Base-by-base conservation (phyloP, 179 eudicot species). In the Vitellaria paradoxa region DNA sequence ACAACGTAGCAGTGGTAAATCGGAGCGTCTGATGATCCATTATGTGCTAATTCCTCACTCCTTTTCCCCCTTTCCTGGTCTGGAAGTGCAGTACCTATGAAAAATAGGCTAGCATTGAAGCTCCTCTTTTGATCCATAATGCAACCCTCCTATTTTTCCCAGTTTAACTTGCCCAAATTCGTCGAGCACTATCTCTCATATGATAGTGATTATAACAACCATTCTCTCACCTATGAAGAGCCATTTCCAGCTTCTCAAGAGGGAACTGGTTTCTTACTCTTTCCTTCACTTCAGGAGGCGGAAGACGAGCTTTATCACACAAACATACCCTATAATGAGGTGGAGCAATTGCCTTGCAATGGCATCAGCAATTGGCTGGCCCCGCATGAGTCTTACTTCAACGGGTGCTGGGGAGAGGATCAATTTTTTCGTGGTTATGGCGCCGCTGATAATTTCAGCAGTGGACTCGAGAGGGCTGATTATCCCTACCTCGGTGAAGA, bases 381-480 rank as follows among this genome's bases (percentile, higher is more conserved):
- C 1, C 1, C 21, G 8, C 50, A 13, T 5, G 24, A 24, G n/a
- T 30, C 63, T 23, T 55, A 7, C 63, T 55, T 72, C 18, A 23
- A 26, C 55, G 75, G 75, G n/a, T 55, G 14, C 2, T 55, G 75
- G 64, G 75, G 63, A 53, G 63, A 72, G 5, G 49, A 72, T 52
- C 7, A 50, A 12, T 52, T 23, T 13, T 30, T 23, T 9, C 62
- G 8, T 72, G 47, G 23, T 9, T 59, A 59, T 14, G 21, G 23
- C n/a, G 8, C 14, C 18, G 20, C 10, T 4, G 12, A 57, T 57
- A 5, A 20, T 0, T 17, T 14, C 21, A 21, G 8, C 10, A 40
- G 9, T 40, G 70, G n/a, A 13, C 12, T 13, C 1, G 61, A 24
- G 61, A 70, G 23, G 40, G 61, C 7, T 11, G 75, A 72, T 5